Conservation (phyloP, 495 filamentous ascomycete species). For the Apiosordaria backusii region DNA sequence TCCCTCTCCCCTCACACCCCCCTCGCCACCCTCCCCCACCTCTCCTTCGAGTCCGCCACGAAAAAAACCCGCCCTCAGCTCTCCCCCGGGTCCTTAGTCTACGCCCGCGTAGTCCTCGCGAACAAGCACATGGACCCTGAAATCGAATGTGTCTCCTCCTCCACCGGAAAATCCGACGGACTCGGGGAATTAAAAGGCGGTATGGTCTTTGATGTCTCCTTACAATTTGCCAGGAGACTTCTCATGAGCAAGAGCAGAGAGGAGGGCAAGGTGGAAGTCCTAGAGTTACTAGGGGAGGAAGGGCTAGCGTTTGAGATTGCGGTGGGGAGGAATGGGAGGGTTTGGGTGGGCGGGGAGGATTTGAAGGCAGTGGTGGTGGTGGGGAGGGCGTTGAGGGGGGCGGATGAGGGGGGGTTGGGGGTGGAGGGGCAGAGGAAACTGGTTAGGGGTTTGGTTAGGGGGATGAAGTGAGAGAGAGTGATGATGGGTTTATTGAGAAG, state of each 20-base stretch:
- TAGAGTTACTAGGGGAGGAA: constrained; percentile 80
- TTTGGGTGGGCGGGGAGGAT: constrained; percentile 80
- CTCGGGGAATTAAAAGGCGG: constrained; percentile 82
- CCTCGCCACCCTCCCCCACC: constrained; percentile 72
- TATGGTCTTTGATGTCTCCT: constrained; percentile 78
- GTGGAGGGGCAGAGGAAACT: constrained; percentile 76
- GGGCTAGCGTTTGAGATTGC: constrained; percentile 81
- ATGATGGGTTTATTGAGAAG: not conserved
- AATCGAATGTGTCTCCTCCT: constrained; percentile 78
- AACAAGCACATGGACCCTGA: constrained; percentile 83
- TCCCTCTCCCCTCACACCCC: constrained; percentile 60
- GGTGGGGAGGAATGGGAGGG: constrained; percentile 86
- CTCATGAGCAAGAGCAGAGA: constrained; percentile 61
- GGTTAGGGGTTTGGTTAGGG: constrained; percentile 60
- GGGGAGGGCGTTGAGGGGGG: constrained; percentile 73
- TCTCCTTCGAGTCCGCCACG: constrained; percentile 85
- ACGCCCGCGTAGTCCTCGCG: constrained; percentile 72
- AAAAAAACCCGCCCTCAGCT: constrained; percentile 88
- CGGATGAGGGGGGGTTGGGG: constrained; percentile 63
- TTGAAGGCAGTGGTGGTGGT: constrained; percentile 65
- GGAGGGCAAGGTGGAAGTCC: constrained; percentile 64
- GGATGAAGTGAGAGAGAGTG: constrained; percentile 40
- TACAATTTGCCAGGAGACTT: constrained; percentile 76
- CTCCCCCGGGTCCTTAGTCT: constrained; percentile 69
- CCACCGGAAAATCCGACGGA: constrained; percentile 85